Conservation (phyloP, 2,329 filamentous ascomycete species). For the Colletotrichum horii region DNA sequence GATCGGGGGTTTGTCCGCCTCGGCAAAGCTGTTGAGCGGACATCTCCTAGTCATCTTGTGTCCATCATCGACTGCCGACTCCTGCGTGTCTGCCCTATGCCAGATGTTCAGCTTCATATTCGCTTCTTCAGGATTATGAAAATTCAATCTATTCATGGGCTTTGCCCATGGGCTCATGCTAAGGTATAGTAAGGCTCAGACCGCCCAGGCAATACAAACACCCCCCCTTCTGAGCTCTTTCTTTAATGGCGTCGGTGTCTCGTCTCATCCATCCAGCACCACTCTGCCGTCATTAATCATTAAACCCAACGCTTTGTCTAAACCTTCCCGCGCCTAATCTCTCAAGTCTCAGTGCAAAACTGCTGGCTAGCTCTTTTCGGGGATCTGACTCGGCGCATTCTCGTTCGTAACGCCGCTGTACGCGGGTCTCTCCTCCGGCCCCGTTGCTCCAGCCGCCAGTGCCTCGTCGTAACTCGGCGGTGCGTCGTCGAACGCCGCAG, state of each 20-base stretch:
- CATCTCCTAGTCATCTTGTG: not conserved
- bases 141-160: not conserved
- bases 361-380: constrained; percentile 41
- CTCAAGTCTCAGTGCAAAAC: not conserved
- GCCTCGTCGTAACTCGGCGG: constrained; percentile 96
- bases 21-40: not conserved
- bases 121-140: not conserved
- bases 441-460: constrained; percentile 75
- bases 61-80: not conserved
- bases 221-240: not conserved
- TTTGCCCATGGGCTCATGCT: not conserved
- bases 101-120: not conserved
- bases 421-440: constrained; percentile 74
- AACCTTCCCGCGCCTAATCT: not conserved
- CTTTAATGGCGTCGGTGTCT: not conserved
- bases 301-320: not conserved
- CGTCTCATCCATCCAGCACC: not conserved
- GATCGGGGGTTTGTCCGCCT: not conserved
- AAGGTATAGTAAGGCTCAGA: not conserved
- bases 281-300: not conserved
- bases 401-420: constrained; percentile 70
- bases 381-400: constrained; percentile 59
- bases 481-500: constrained; percentile 69
- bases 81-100: not conserved
- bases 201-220: not conserved